These are phyloP conservation scores for Pichia kluyveri DNA, from an alignment of 805 yeast genomes.

Conservation along the genomic window DNA sequence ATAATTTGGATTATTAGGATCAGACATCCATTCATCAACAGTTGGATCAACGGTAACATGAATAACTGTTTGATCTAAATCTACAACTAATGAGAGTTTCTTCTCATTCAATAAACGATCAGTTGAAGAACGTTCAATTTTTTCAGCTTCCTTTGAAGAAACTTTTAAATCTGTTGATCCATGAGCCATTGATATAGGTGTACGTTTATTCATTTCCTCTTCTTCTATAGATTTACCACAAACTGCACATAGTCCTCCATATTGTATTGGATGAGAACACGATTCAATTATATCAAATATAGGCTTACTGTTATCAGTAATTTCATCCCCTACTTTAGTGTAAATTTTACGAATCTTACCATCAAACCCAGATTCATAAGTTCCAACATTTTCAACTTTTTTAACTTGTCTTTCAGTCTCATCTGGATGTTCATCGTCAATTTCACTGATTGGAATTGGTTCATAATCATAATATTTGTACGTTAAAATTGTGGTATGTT, in stretches of 20 bases:
- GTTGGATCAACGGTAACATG: constrained; percentile 98
- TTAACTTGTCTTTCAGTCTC: constrained; percentile 34
- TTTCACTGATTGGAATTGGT: constrained; percentile 42
- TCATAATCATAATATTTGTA: constrained; percentile 64
- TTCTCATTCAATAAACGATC: constrained; percentile 48
- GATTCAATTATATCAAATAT: constrained; percentile 64
- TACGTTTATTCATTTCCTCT: constrained; percentile 60
- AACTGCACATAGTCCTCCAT: constrained; percentile 88
- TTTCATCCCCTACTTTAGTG: constrained; percentile 50
- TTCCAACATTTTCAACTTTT: constrained; percentile 60
- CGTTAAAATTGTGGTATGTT: constrained; percentile 46
- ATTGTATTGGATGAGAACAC: constrained; percentile 87
- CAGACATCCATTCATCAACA: constrained; percentile 91
- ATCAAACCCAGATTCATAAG: constrained; percentile 76
- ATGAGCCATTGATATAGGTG: constrained; percentile 84
- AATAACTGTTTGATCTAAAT: constrained; percentile 93
- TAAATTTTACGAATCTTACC: constrained; percentile 51
- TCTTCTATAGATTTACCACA: constrained; percentile 79
- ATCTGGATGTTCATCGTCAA: constrained; percentile 22
- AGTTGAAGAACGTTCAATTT: constrained; percentile 64
- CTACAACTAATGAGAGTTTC: constrained; percentile 85
- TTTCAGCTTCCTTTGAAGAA: constrained; percentile 77
- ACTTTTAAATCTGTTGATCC: constrained; percentile 79
- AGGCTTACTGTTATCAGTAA: constrained; percentile 36
- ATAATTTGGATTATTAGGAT: constrained; percentile 77